These are phyloP conservation scores for Brassica carinata DNA, from an alignment of 345 rosid genomes.

Conservation along the genomic window DNA sequence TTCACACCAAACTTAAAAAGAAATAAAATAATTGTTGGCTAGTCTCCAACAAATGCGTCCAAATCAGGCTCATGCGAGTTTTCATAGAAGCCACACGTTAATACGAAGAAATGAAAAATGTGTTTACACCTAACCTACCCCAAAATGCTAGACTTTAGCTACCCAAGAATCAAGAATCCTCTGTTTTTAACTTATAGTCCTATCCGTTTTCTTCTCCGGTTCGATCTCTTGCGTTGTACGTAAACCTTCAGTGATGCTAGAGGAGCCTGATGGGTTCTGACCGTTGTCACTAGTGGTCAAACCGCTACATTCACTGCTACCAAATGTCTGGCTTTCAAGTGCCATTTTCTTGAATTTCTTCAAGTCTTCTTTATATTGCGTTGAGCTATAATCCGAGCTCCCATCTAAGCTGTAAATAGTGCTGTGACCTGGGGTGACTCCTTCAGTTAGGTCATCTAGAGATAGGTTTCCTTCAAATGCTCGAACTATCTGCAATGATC, in stretches of 20 bases:
- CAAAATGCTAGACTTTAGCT: not conserved
- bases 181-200: conserved; percentile 1
- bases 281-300: conserved; percentile 52
- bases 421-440: conserved; percentile 57
- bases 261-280: conserved; percentile 59
- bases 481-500: conserved; percentile 65
- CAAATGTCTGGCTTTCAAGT: conserved; percentile 60
- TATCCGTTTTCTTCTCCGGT: conserved; percentile 37
- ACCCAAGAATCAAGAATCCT: not conserved
- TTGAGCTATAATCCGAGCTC: conserved; percentile 65
- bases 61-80: not conserved
- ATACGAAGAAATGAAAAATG: not conserved
- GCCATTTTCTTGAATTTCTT: conserved; percentile 70
- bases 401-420: conserved; percentile 48
- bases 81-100: conserved; percentile 17
- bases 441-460: conserved; percentile 62
- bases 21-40: not conserved
- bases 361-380: conserved; percentile 72
- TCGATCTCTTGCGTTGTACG: conserved; percentile 56
- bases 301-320: conserved; percentile 44
- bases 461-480: conserved; percentile 79
- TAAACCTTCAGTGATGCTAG: conserved; percentile 53
- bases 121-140: conserved; percentile 15
- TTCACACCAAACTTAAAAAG: not conserved
- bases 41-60: not conserved